Conservation (phyloP, 352 stramenopile genomes). For the Phytophthora capsici region DNA sequence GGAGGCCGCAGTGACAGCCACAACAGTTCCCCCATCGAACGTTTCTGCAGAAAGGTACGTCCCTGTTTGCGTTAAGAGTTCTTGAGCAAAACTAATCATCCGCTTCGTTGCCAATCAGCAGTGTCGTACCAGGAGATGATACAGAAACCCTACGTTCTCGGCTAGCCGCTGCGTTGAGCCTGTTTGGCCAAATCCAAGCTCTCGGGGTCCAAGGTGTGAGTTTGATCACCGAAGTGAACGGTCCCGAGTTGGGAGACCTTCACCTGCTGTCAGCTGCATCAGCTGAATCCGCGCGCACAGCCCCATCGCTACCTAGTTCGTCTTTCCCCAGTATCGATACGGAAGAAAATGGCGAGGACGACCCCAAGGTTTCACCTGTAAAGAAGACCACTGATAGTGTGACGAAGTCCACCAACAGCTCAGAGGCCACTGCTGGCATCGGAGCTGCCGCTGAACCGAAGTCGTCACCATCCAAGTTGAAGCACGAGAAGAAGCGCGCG, state of each 20-base stretch:
- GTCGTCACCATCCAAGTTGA: conserved; percentile 22
- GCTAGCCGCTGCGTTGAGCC: conserved; percentile 27
- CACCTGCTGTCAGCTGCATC: conserved; percentile 34
- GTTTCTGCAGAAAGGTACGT: conserved; percentile 22
- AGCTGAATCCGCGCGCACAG: conserved; percentile 8
- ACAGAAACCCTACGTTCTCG: conserved; percentile 16
- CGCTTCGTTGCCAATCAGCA: conserved; percentile 12
- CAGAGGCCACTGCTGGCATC: conserved; percentile 8
- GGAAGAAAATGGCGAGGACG: conserved; percentile 6
- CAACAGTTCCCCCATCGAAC: conserved; percentile 6
- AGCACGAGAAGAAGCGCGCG: conserved; percentile 31
- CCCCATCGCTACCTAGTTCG: conserved; percentile 16
- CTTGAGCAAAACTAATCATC: neutral
- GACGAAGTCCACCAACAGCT: neutral
- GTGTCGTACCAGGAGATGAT: conserved; percentile 22
- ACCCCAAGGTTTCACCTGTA: conserved; percentile 3
- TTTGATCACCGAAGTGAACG: conserved; percentile 18
- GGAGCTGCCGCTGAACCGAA: conserved; percentile 24
- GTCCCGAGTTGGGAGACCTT: conserved; percentile 25
- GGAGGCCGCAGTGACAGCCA: neutral
- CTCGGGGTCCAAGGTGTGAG: conserved; percentile 28
- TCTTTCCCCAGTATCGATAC: conserved; percentile 8
- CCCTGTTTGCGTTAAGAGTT: neutral
- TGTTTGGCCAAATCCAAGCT: conserved; percentile 39
- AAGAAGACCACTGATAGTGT: conserved; percentile 5